Base-by-base conservation (phyloP, 176 grass and related monocot species). In the Carex scoparia region DNA sequence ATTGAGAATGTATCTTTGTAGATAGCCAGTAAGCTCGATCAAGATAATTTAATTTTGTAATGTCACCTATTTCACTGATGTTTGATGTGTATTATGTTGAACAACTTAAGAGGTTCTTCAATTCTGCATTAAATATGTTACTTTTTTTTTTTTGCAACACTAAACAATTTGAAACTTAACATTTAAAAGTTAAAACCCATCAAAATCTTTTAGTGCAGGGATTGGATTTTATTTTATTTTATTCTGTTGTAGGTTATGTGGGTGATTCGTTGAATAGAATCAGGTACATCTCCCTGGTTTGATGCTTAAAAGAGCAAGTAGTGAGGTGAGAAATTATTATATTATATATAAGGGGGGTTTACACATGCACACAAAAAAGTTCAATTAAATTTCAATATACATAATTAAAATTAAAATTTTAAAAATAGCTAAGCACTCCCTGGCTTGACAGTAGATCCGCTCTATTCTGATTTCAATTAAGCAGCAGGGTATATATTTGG, bases 211-310 rank as follows among this genome's bases (percentile, higher is more conserved):
- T 23, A 10, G n/a, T 62, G 6, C 60, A 23, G 60, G 18, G 60
- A 48, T 48, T 48, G 46, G 46, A 8, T 48, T 48, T 10, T 9
- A 23, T 37, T 37, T 37, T 37, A 37, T 37, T 37, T 37, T 37
- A 37, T 37, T 35, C 5, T 42, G 38, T 42, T 42, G 5, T 42
- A 98, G 93, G 95, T 77, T 95, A 95, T 85, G 93, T 95, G 28
- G 95, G 95, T 0, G 95, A 98, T 90, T 98, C 96, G 0, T 87
- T 98, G 86, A 98, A 95, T 33, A 88, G 96, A 38, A 98, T 95
- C 68, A 98, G 95, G 96, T 98, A 91, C 83, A 86, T 66, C 4
- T 95, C 93, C 4, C 89, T 98, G 69, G 77, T 98, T 38, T 98
- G 93, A 98, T 98, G 91, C 93, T 98, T 56, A 92, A 83, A 84